Evolutionary conservation across 805 yeast species (phyloP), one percentile per base, ranked within the genome.

Genomic region (Wickerhamomyces xylosicus): DNA sequence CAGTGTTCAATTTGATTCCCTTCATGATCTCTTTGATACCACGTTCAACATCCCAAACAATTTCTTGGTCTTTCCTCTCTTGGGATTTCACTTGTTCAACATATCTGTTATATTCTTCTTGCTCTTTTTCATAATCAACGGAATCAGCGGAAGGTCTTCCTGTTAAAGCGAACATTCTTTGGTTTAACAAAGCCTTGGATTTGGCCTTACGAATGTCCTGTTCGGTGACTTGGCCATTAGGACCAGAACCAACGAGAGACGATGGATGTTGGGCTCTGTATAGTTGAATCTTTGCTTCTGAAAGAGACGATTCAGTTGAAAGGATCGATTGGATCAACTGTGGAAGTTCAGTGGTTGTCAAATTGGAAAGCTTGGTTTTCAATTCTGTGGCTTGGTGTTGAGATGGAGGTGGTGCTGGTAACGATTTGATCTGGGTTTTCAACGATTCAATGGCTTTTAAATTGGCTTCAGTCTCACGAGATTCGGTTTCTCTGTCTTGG

Each of bases 161-260:
- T 0, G 97, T 89, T 51, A 90, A 71, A 3, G 90, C 85, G 21
- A 95, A 95, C 95, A 90, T 87, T 48, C 95, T 73, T 37, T 89
- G 84, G 46, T 79, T 77, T 49, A 92, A 66, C 41, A 78, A 62
- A 32, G 90, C 94, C 53, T 83, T 81, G 33, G 85, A 79, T 48
- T 73, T 79, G 31, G 90, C 92, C 50, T 83, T 82, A 46, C 83
- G 73, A 43, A 83, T 72, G 55, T 89, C 97, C 13, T 76, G 61
- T 19, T 85, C 96, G 3, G 97, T 89, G 8, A 86, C 73, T 43
- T 77, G 76, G 22, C 97, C 97, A 52, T 81, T 77, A 35, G 86
- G 81, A 7, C 97, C 97, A 5, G 92, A 74, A 4, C 96, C 97
- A 20, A 69, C 66, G 59, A 86, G 69, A 3, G 79, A 69, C 2